Evolutionary conservation across 2,329 filamentous ascomycete species (phyloP).

Genomic region (Botrytis aclada): DNA sequence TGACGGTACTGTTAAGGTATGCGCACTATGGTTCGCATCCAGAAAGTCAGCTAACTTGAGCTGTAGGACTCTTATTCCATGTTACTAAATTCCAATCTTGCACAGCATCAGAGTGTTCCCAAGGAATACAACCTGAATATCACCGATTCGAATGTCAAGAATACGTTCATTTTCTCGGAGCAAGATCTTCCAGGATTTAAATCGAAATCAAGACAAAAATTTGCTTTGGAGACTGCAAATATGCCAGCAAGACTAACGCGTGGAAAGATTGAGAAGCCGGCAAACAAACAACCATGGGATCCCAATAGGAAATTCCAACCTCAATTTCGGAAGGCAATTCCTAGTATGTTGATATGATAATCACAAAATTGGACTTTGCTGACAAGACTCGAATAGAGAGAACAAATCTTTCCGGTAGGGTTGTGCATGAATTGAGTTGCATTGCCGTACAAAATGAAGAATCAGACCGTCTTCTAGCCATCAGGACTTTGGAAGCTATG

Average conservation of each 20-base stretch:
- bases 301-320: slow-evolving; percentile 56
- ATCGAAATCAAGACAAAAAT: slow-evolving; percentile 53
- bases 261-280: slow-evolving; percentile 46
- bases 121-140: slow-evolving; percentile 84
- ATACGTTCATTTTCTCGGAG: slow-evolving; percentile 91
- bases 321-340: slow-evolving; percentile 69
- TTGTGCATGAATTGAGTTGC: slow-evolving; percentile 74
- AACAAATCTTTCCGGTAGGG: slow-evolving; percentile 69
- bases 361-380: background rate
- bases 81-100: slow-evolving; percentile 62
- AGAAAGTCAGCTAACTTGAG: slow-evolving; percentile 20
- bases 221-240: slow-evolving; percentile 55
- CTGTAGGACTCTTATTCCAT: slow-evolving; percentile 54
- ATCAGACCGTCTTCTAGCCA: slow-evolving; percentile 59
- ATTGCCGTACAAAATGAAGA: slow-evolving; percentile 70
- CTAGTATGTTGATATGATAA: slow-evolving; percentile 50
- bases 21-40: slow-evolving; percentile 2
- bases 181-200: slow-evolving; percentile 82
- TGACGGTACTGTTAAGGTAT: slow-evolving; percentile 48
- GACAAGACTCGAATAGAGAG: slow-evolving; percentile 54
- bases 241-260: slow-evolving; percentile 54
- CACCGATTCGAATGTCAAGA: slow-evolving; percentile 64
- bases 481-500: slow-evolving; percentile 57
- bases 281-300: slow-evolving; percentile 42
- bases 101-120: slow-evolving; percentile 71